Evolutionary conservation across 345 rosid species (phyloP), one percentile per base, ranked within the genome.

Genomic region (Kernera saxatilis): DNA sequence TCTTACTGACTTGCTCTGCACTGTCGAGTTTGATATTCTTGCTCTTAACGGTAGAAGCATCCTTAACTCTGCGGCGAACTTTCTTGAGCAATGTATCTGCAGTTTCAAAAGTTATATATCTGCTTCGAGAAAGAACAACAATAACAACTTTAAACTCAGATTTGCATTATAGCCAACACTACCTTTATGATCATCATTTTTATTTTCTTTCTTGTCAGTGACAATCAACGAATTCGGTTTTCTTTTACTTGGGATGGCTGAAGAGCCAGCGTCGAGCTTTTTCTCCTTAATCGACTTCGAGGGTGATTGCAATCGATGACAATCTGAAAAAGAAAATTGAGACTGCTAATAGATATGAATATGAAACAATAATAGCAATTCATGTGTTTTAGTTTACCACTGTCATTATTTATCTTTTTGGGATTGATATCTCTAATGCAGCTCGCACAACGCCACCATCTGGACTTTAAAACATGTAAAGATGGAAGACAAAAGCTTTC

Each of bases 381-480:
- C 8, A 60, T 40, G 50, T 41, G 36, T 41, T 29, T 36, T 6
- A 13, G 6, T 45, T 32, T 21, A 67, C 76, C 80, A 63, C 8
- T 57, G 21, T 73, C 77, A 65, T 27, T 45, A 39, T 14, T 56
- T 7, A 23, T 61, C 43, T 36, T 69, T 68, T 77, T 70, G 44
- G 30, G 41, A 8, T 55, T 73, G 64, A 57, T 59, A 32, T 81
- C 79, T 43, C 22, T 69, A 44, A 72, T 45, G 71, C 92, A 89
- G 65, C 70, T 80, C 29, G 67, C 67, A 73, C 90, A 87, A 41
- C 68, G 64, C 87, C 87, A 83, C 84, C 77, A 84, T 78, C 84
- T 82, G 36, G 75, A 89, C 52, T 81, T 81, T 1, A 79, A 82
- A 68, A 83, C 80, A 15, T 74, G 35, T 68, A 87, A 69, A 60